Evolutionary conservation across 2,329 filamentous ascomycete genomes (phyloP).

Genomic region (Cladophialophora yegresii): DNA sequence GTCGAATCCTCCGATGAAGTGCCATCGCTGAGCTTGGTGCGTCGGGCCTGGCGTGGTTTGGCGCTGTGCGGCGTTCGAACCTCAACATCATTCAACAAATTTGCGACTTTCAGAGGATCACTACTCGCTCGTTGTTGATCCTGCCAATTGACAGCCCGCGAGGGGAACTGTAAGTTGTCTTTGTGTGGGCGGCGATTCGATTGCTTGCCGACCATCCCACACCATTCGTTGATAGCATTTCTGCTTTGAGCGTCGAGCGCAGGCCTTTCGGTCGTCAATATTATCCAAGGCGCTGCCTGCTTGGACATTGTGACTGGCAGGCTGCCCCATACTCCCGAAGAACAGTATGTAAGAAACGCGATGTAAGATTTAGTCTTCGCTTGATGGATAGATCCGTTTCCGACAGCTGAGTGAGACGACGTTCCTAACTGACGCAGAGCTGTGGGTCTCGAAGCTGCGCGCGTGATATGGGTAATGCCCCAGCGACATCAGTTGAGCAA

Average conservation of each 20-base stretch:
- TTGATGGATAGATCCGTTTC: neutral
- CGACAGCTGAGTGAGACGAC: neutral
- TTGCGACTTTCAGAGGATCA: constrained; percentile 1
- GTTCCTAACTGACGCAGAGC: neutral
- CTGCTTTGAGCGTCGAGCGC: neutral
- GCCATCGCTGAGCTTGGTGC: neutral
- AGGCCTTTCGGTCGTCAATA: constrained; percentile 1
- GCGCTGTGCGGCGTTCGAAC: neutral
- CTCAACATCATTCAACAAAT: neutral
- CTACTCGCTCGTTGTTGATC: neutral
- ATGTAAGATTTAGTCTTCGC: neutral
- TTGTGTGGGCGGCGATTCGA: neutral
- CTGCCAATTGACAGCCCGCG: constrained; percentile 4
- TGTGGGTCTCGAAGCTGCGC: neutral
- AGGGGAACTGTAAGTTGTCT: neutral
- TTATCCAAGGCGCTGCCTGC: constrained; percentile 1
- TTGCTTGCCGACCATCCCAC: neutral
- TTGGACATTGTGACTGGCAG: neutral
- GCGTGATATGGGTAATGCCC: neutral
- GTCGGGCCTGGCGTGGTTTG: neutral
- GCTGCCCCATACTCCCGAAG: neutral
- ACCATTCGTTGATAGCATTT: constrained; percentile 8
- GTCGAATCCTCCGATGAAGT: neutral
- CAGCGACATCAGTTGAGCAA: neutral
- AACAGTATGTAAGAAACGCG: too few species aligned